These are phyloP conservation scores for Galerina sulciceps DNA, from an alignment of 768 basidiomycete species.

Conservation along the genomic window DNA sequence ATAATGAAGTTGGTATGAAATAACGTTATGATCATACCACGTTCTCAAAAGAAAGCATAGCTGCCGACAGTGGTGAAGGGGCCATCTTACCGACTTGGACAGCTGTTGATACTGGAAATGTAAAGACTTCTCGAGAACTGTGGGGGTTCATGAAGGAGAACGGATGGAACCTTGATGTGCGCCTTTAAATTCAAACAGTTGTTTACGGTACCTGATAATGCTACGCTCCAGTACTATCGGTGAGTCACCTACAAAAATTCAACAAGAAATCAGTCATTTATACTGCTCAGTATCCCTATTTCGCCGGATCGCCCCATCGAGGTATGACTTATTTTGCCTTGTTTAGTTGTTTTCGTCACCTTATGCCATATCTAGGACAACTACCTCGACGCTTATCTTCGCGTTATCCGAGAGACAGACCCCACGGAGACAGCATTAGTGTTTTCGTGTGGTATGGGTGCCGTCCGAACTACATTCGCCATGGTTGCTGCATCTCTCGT, in stretches of 20 bases:
- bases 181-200: conserved; percentile 27
- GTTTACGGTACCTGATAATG: conserved; percentile 3
- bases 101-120: conserved; percentile 78
- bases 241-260: conserved; percentile 28
- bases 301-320: conserved; percentile 92
- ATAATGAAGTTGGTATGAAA: conserved; percentile 82
- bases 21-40: not conserved
- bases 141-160: conserved; percentile 78
- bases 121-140: conserved; percentile 87
- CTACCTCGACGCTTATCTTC: conserved; percentile 92
- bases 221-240: conserved; percentile 69
- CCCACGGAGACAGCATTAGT: conserved; percentile 83
- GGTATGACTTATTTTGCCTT: conserved; percentile 38
- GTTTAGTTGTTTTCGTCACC: not conserved
- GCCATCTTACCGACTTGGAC: conserved; percentile 94
- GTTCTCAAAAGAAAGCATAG: conserved; percentile 5
- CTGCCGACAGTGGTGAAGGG: conserved; percentile 60
- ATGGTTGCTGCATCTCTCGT: conserved; percentile 95
- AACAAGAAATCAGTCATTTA: not conserved
- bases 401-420: conserved; percentile 78
- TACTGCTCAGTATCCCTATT: conserved; percentile 79
- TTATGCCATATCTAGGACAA: conserved; percentile 62
- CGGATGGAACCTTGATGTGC: conserved; percentile 92
- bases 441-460: conserved; percentile 97
- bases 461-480: conserved; percentile 93